Evolutionary conservation across 2,329 filamentous ascomycete species (phyloP), one percentile per base, ranked within the genome.

Genomic region (Magnaporthales sp.): DNA sequence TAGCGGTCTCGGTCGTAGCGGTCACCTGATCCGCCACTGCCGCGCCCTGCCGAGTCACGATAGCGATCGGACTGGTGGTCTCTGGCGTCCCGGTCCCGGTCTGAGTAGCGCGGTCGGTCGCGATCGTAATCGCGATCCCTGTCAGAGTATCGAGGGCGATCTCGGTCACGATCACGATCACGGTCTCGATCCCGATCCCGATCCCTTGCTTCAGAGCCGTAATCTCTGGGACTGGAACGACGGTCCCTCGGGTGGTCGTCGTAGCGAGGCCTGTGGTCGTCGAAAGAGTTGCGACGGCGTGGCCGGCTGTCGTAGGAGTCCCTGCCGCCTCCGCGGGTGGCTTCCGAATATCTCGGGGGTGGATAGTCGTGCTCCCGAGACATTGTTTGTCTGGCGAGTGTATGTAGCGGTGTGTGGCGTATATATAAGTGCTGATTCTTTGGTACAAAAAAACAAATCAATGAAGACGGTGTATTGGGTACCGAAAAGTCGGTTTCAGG

Each of bases 291-390:
- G 15, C 61, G 61, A 10, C 61, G 61, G 13, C 61, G 61, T n/a
- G 29, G 29, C 30, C 61, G 27, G 30, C 56, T 27, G 4, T 31
- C 60, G 6, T 62, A 62, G 7, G 27, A 29, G 60, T 31, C 60
- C 19, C 61, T 32, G 61, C 32, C n/a, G 24, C 61, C 61, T 30
- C 61, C 61, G 4, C 61, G 61, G 19, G 61, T 10, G 10, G 26
- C 19, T 29, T 63, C 61, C 30, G 61, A 63, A 29, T 63, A 63
- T 15, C 61, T 63, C 61, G 61, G 61, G 32, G 61, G 61, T 24
- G 61, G 29, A n/a, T 63, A 38, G 30, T 63, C 61, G 61, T 63
- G 32, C 22, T 63, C n/a, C 61, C 38, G 38, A 46, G 61, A 24
- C 61, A 63, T 63, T 38, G 61, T 38, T 15, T 31, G n/a, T 32